Percentiles rank a stretch among this genome's conserved stretches.
Evolutionary conservation across 2,329 filamentous ascomycete species (phyloP).

Genomic region (Fonsecaea monophora): DNA sequence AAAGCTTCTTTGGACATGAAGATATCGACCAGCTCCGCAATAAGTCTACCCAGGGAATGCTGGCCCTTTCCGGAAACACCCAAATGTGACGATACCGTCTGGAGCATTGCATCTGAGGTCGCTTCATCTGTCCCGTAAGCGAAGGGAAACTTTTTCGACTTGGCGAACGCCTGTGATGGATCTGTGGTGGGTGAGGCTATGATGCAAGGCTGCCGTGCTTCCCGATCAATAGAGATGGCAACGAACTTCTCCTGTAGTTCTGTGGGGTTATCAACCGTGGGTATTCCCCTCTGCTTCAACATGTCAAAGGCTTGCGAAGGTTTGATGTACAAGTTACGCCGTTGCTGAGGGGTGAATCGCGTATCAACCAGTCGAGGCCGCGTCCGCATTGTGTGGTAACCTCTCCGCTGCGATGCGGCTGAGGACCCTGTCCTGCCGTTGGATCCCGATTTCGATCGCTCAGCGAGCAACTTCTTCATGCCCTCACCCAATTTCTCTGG

Average conservation of each 20-base stretch:
- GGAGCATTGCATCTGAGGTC: conserved; percentile 53
- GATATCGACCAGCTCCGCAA: conserved; percentile 63
- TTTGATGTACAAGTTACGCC: conserved; percentile 62
- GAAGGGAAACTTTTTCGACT: conserved; percentile 66
- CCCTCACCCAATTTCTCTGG: conserved; percentile 75
- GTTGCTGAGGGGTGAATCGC: conserved; percentile 45
- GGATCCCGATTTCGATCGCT: conserved; percentile 44
- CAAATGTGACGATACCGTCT: conserved; percentile 55
- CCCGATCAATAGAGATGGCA: conserved; percentile 70
- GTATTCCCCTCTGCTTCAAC: conserved; percentile 60
- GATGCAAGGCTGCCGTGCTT: conserved; percentile 67
- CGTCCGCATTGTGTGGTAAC: conserved; percentile 57
- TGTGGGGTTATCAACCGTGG: conserved; percentile 49
- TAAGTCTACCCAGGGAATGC: conserved; percentile 56
- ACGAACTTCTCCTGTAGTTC: conserved; percentile 58
- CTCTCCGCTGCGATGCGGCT: conserved; percentile 53
- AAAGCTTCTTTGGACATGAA: conserved; percentile 72
- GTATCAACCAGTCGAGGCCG: conserved; percentile 34
- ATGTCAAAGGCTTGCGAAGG: conserved; percentile 62
- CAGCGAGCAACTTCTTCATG: conserved; percentile 67
- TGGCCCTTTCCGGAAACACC: conserved; percentile 58
- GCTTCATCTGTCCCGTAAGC: conserved; percentile 61
- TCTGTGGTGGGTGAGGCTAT: conserved; percentile 63
- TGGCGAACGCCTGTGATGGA: conserved; percentile 50
- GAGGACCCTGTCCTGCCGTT: conserved; percentile 46